Base-by-base conservation (phyloP, 2,329 filamentous ascomycete species). In the Pseudophaeomoniella oleicola region DNA sequence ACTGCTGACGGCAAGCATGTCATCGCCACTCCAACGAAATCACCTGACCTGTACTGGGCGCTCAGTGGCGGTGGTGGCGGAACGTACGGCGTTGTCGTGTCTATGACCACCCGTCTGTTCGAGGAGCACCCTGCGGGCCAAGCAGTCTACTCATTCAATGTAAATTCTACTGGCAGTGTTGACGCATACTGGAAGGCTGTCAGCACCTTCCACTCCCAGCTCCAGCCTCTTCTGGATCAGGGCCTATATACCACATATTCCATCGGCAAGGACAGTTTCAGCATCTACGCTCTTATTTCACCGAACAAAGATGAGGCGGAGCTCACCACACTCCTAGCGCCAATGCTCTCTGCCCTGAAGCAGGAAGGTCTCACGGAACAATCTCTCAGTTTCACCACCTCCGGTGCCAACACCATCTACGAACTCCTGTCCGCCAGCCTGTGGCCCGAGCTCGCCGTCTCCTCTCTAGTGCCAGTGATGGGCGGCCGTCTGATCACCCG, bases 1-100 rank as follows among this genome's bases (percentile, higher is more conserved):
- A 69, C 65, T 5, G 66, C 62, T 0, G 48, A 50, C 12, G 71
- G 73, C 2, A 39, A 59, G 12, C 46, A 65, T n/a, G 42, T 75
- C 2, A 63, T 52, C 2, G 71, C 71, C 0, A 66, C 59, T 3
- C 59, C 56, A 1, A 48, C 46, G 0, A 41, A 64, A 19, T 69
- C 78, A 43, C 39, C 57, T 0, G 74, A 78, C 36, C 57, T 80
- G 1, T 79, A 72, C 56, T 81, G 74, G 75, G 76, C 75, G 1
- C 52, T 78, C 1, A 60, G 60, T 30, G 73, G 74, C 3, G 72
- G 75, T 0, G 74, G 75, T 2, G 68, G 64, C 6, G 71, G 72
- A 12, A 76, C 63, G 18, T 79, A 69, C 44, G 74, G 61, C 2
- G 59, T 77, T 2, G 69, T 78, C 2, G 51, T 64, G 12, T 70